phyloP scores from a whole-genome alignment of 2,329 filamentous ascomycete genomes.

The Sarocladiaceae sp. region DNA sequence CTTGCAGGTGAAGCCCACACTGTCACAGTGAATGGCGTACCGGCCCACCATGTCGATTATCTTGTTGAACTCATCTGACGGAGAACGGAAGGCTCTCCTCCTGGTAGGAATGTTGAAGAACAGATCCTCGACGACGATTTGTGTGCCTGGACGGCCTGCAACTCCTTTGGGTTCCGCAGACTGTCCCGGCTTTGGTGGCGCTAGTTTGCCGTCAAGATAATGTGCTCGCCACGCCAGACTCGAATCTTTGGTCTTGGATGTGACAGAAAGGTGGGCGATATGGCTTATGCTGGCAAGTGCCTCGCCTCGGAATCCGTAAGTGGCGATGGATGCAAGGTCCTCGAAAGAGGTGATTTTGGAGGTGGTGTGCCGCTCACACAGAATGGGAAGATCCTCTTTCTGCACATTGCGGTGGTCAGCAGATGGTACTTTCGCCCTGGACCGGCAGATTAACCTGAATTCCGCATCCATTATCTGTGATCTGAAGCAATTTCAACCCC shows the following conservation, averaged over 20 bases:
- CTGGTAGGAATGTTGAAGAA: slow-evolving; percentile 95
- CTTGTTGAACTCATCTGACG: slow-evolving; percentile 94
- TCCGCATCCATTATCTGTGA: slow-evolving; percentile 93
- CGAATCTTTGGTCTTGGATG: slow-evolving; percentile 85
- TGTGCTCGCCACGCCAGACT: slow-evolving; percentile 85
- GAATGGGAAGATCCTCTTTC: slow-evolving; percentile 85
- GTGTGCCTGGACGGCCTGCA: slow-evolving; percentile 82
- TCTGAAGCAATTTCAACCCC: slow-evolving; percentile 88
- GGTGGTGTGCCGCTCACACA: slow-evolving; percentile 94
- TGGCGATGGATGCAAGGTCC: slow-evolving; percentile 81
- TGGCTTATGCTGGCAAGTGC: slow-evolving; percentile 96
- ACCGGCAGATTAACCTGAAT: slow-evolving; percentile 70
- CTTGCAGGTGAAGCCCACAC: slow-evolving; percentile 94
- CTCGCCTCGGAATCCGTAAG: slow-evolving; percentile 97
- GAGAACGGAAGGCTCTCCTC: slow-evolving; percentile 80
- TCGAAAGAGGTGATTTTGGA: slow-evolving; percentile 94
- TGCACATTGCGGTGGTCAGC: slow-evolving; percentile 28
- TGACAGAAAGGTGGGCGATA: slow-evolving; percentile 91
- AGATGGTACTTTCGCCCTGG: neutral
- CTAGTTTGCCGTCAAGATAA: slow-evolving; percentile 77
- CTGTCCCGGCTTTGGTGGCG: slow-evolving; percentile 81
- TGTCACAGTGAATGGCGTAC: slow-evolving; percentile 85
- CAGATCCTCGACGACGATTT: slow-evolving; percentile 92
- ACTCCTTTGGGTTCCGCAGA: slow-evolving; percentile 77
- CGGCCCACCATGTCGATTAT: slow-evolving; percentile 91